Conservation (phyloP, 2,329 filamentous ascomycete species). For the Aureobasidium sp. region DNA sequence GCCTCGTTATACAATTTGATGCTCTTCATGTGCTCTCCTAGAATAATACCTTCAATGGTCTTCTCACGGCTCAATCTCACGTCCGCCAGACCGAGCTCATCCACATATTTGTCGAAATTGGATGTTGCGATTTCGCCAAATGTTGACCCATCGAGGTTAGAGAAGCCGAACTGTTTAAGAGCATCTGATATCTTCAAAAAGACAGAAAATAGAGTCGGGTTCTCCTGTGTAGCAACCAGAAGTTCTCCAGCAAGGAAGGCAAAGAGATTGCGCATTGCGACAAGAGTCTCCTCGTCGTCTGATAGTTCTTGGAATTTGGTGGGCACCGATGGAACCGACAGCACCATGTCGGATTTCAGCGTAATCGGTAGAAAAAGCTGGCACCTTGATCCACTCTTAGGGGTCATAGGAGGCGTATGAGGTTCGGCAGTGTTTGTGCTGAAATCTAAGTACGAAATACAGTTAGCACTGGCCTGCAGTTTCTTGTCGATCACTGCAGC, state of each 20-base stretch:
- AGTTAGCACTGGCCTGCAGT: background rate
- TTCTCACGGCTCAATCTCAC: slow-evolving; percentile 77
- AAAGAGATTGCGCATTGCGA: slow-evolving; percentile 57
- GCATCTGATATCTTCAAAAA: slow-evolving; percentile 55
- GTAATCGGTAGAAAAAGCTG: slow-evolving; percentile 54
- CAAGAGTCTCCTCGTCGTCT: slow-evolving; percentile 40
- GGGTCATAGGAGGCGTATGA: slow-evolving; percentile 29
- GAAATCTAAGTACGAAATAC: slow-evolving; percentile 16
- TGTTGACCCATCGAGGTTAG: slow-evolving; percentile 56
- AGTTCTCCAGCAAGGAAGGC: slow-evolving; percentile 57
- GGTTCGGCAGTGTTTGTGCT: slow-evolving; percentile 24
- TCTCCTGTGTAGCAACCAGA: slow-evolving; percentile 50
- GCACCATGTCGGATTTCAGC: slow-evolving; percentile 42
- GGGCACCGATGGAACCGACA: slow-evolving; percentile 19
- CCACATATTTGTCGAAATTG: slow-evolving; percentile 67
- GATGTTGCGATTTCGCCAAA: slow-evolving; percentile 55
- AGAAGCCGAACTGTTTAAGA: slow-evolving; percentile 52
- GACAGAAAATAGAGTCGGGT: slow-evolving; percentile 50
- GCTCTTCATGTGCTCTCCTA: slow-evolving; percentile 81
- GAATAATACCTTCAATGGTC: slow-evolving; percentile 79
- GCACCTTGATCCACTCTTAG: slow-evolving; percentile 39
- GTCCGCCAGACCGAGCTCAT: slow-evolving; percentile 70
- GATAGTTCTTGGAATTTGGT: slow-evolving; percentile 1
- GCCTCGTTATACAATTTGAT: slow-evolving; percentile 81
- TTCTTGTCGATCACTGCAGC: background rate